Percentiles rank a stretch among this genome's conserved stretches.
phyloP scores from a whole-genome alignment of 441 rosid genomes.

The Populus hybrid region DNA sequence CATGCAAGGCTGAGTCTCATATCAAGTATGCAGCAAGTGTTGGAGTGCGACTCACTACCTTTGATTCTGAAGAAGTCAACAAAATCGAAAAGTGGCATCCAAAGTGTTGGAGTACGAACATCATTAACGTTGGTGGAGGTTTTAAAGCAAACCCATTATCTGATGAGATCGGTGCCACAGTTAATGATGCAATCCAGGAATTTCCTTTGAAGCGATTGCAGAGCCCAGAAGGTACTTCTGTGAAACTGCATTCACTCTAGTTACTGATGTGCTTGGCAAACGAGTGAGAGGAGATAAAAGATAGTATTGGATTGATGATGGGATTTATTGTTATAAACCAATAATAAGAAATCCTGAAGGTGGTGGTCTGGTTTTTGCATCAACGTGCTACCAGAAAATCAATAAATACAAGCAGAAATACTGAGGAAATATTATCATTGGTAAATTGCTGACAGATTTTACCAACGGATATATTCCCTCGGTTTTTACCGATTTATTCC shows the following conservation, averaged over 20 bases:
- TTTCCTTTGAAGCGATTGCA: neutral
- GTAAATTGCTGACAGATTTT: too few relatives aligned
- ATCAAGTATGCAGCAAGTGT: conserved; percentile 17
- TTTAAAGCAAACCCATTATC: conserved; percentile 5
- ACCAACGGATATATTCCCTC: too few relatives aligned
- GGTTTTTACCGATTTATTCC: too few relatives aligned
- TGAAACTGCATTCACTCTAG: conserved; percentile 11
- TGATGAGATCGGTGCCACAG: neutral
- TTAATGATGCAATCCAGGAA: conserved; percentile 5
- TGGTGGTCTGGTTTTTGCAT: neutral
- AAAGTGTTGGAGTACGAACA: neutral
- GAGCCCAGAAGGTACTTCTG: conserved; percentile 15
- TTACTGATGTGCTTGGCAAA: conserved; percentile 19
- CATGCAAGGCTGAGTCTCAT: conserved; percentile 19
- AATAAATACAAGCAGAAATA: too few relatives aligned
- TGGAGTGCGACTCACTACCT: conserved; percentile 16
- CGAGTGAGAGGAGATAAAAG: conserved; percentile 8
- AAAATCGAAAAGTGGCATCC: conserved; percentile 23
- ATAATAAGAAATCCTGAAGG: neutral
- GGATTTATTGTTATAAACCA: conserved; percentile 11
- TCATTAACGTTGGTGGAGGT: conserved; percentile 15
- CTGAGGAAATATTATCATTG: too few relatives aligned
- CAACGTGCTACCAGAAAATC: neutral
- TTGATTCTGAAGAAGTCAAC: conserved; percentile 22
- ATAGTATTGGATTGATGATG: conserved; percentile 24